Conservation (phyloP, 1,139 yeast genomes). For the Hyphopichia pseudoburtonii region DNA sequence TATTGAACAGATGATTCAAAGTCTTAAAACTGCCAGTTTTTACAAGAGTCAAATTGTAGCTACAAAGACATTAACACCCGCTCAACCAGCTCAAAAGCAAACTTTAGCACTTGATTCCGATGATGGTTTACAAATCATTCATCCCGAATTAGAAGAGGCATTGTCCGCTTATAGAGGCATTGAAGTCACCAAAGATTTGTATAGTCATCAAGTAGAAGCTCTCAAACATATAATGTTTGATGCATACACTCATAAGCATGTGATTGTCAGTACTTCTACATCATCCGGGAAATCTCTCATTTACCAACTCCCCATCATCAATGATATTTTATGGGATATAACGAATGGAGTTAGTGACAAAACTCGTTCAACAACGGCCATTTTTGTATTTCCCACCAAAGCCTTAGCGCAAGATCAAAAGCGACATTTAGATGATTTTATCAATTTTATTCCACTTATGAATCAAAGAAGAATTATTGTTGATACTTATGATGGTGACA, state of each 20-base stretch:
- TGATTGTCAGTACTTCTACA: conserved; percentile 88
- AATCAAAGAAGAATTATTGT: conserved; percentile 40
- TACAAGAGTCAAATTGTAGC: conserved; percentile 61
- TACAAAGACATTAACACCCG: conserved; percentile 24
- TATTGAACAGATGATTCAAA: conserved; percentile 41
- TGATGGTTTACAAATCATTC: conserved; percentile 40
- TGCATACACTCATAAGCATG: conserved; percentile 47
- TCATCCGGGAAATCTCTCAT: conserved; percentile 94
- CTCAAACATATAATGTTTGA: conserved; percentile 45
- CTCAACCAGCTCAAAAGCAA: conserved; percentile 15
- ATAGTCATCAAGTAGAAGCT: conserved; percentile 81
- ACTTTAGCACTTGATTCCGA: conserved; percentile 22
- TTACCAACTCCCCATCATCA: conserved; percentile 82
- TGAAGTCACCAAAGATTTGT: conserved; percentile 51
- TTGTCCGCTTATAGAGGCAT: conserved; percentile 47
- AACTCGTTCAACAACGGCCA: conserved; percentile 52
- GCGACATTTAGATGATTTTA: conserved; percentile 66
- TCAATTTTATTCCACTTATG: conserved; percentile 42
- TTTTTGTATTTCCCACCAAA: conserved; percentile 92
- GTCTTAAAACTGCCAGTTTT: conserved; percentile 43
- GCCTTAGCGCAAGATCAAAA: conserved; percentile 97
- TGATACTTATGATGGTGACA: conserved; percentile 93
- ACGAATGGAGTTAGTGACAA: conserved; percentile 14
- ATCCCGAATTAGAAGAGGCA: conserved; percentile 50
- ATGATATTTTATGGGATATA: conserved; percentile 49